Conservation (phyloP, 305 asterid genomes). For the Fraxinus ornus region DNA sequence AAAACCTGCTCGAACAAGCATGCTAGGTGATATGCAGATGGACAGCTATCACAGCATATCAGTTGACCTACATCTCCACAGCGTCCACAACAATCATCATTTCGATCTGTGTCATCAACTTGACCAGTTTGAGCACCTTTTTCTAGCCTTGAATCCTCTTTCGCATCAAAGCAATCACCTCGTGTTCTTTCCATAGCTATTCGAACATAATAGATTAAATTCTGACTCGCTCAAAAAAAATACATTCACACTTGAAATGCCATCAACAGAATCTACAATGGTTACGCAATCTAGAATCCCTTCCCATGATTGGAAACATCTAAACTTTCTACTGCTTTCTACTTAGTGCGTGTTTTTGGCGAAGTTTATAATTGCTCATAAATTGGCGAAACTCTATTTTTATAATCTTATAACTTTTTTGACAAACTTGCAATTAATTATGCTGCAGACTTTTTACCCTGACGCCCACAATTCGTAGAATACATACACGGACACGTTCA, state of each 20-base stretch:
- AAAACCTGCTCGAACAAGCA: conserved; percentile 87
- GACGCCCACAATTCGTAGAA: background rate
- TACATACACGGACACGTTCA: background rate
- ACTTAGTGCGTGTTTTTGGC: background rate
- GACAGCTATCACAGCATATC: conserved; percentile 95
- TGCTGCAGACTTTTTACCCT: background rate
- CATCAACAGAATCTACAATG: background rate
- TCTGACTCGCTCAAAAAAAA: conserved; percentile 30
- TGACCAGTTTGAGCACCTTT: conserved; percentile 44
- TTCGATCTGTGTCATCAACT: conserved; percentile 68
- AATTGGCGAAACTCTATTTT: background rate
- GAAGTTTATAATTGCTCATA: background rate
- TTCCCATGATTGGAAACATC: background rate
- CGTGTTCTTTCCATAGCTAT: conserved; percentile 21
- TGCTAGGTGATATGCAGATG: conserved; percentile 90
- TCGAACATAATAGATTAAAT: conserved; percentile 21
- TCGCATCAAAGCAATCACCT: conserved; percentile 44
- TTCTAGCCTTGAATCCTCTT: conserved; percentile 62
- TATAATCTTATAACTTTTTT: background rate
- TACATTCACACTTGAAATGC: conserved; percentile 10
- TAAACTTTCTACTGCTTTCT: background rate
- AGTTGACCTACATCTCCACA: conserved; percentile 97
- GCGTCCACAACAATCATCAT: conserved; percentile 96
- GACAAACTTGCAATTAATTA: background rate
- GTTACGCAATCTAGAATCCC: background rate